Conservation (phyloP, 352 stramenopile genomes). For the Pythium oligandrum region DNA sequence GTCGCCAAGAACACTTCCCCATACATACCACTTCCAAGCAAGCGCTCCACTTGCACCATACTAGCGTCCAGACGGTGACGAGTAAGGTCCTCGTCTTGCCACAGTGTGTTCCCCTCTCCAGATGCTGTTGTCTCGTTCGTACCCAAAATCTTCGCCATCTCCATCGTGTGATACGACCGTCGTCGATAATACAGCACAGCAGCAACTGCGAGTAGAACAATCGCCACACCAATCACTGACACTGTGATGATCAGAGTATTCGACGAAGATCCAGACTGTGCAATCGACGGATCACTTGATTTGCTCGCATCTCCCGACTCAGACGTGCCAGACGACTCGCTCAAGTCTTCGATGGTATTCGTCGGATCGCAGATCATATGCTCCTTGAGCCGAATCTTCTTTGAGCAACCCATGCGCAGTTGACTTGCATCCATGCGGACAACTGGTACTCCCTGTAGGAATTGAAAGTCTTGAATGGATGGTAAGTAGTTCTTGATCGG, state of each 20-base stretch:
- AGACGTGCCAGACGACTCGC: background rate
- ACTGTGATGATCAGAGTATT: background rate
- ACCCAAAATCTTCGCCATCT: background rate
- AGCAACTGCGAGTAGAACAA: background rate
- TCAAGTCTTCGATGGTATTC: background rate
- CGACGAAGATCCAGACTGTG: background rate
- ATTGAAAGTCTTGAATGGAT: background rate
- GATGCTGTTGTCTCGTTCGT: background rate
- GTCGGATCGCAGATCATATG: background rate
- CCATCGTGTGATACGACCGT: background rate
- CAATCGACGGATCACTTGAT: too few relatives aligned
- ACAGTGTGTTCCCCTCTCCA: background rate
- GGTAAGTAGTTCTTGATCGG: background rate
- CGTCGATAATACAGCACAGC: background rate
- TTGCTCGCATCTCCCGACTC: too few relatives aligned
- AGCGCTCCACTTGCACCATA: background rate
- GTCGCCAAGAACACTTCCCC: background rate
- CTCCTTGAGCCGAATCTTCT: background rate
- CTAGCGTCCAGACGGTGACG: background rate
- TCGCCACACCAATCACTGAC: background rate
- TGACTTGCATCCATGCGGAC: background rate
- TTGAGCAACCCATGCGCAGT: background rate
- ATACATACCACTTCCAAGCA: too few relatives aligned
- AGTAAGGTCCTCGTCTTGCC: background rate
- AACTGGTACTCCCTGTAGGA: background rate